Base-by-base conservation (phyloP, 2,329 filamentous ascomycete genomes). In the Nemania diffusa region DNA sequence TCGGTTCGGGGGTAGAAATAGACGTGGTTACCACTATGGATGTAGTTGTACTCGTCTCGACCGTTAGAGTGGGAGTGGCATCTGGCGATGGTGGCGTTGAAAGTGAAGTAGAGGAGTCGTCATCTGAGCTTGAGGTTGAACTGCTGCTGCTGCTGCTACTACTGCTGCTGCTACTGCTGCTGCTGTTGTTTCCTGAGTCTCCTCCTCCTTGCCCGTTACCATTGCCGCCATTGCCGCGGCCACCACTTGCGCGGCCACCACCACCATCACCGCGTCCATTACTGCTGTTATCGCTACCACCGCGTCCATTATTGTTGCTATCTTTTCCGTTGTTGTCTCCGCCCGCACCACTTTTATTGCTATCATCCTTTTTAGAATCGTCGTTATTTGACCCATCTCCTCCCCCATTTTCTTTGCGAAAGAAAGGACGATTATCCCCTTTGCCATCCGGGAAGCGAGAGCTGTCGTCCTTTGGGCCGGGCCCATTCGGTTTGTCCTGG, bases 11-110 rank as follows among this genome's bases (percentile, higher is more conserved):
- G 13, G 26, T 3, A 42, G 51, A n/a, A 22, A 40, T 26, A 22
- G 52, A 50, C 5, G 65, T 68, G 48, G 53, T 32, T 50, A 40
- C 26, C 15, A 27, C 29, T n/a, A 57, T 42, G 22, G 59, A 27
- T 27, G 53, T 55, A 48, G 46, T 64, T 37, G 63, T 62, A 24
- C 27, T 65, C 15, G 32, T 9, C 44, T 53, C 50, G 24, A 20
- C 22, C 5, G 32, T 44, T 5, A 42, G 17, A 7, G 46, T 42
- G 17, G 63, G 24, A 29, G 22, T 55, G 7, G n/a, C 11, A 5
- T 20, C 15, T 42, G 46, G 59, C 48, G 48, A 13, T 13, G 37
- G 15, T 22, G 50, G 27, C 8, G 26, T 7, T 17, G 46, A n/a
- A 51, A 27, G 46, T 13, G 56, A 37, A 59, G 37, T 32, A 44